Evolutionary conservation across 257 asterid species (phyloP).

Genomic region (Cruciata laevipes): DNA sequence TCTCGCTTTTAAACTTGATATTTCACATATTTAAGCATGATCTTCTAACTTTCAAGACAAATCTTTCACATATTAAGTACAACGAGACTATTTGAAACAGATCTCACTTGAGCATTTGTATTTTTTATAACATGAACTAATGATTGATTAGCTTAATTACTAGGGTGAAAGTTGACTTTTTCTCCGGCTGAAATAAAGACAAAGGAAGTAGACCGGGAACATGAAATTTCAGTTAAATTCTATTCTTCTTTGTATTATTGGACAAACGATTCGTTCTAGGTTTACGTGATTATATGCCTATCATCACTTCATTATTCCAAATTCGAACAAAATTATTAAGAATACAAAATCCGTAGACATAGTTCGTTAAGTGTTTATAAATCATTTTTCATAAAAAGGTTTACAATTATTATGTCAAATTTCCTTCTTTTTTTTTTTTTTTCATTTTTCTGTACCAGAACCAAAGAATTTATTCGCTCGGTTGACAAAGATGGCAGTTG

Average conservation of each 20-base stretch:
- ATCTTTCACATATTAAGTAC: too few species aligned
- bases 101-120: too few species aligned
- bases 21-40: too few species aligned
- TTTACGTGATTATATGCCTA: not conserved
- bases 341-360: not conserved
- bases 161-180: slow-evolving; percentile 11
- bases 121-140: not conserved
- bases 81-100: too few species aligned
- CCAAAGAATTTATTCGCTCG: not conserved
- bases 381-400: too few species aligned
- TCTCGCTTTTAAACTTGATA: too few species aligned
- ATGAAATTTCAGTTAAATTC: not conserved
- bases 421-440: not conserved
- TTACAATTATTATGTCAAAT: too few species aligned
- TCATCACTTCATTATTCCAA: not conserved
- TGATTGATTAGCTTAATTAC: slow-evolving; percentile 7
- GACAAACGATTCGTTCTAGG: not conserved
- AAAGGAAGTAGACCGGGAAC: slow-evolving; percentile 5
- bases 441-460: too few species aligned
- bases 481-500: not conserved
- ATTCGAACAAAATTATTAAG: not conserved
- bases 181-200: not conserved
- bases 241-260: not conserved
- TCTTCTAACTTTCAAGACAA: too few species aligned
- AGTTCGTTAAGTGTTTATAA: too few species aligned